Evolutionary conservation across 768 basidiomycete species (phyloP), one percentile per base, ranked within the genome.

Genomic region (Harrya chromipes): DNA sequence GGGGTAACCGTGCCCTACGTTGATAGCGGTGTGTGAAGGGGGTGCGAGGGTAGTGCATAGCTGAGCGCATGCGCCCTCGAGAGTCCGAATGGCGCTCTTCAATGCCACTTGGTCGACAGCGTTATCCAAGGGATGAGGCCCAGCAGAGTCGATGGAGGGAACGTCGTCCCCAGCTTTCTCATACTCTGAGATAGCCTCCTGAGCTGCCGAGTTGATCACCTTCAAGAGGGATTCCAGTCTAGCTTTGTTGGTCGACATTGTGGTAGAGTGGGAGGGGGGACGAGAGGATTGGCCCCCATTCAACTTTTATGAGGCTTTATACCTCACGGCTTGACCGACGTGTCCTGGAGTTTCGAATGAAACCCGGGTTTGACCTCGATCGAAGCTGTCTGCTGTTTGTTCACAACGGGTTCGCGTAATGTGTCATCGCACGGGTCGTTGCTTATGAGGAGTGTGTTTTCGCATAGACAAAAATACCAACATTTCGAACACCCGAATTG

Each of bases 31-130:
- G 42, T 71, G 70, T 6, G 56, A 45, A n/a, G 71, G 72, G 0
- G 60, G 70, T 12, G 70, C 68, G 12, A 72, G 58, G 17, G 68
- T 66, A 9, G 63, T 42, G 49, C 70, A 69, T 29, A 73, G 36
- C 49, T 70, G 72, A 14, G 59, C 58, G 51, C 70, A 70, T 40
- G 70, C 70, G 35, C 70, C 72, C 49, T 72, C 69, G 17, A 71
- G 55, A 2, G 51, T 63, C 19, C 62, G 57, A 33, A 71, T 33
- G 1, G 64, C 53, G 16, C 43, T 46, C 54, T 59, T 66, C 36
- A 70, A 47, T 0, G 50, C 56, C 19, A 61, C 44, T 1, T 57
- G 49, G 39, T 69, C 58, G 14, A 52, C 26, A 7, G 59, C 56
- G 24, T 53, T 35, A 38, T 74, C 74, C 43, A 77, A 59, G 1